Evolutionary conservation across 2,329 filamentous ascomycete genomes (phyloP), one percentile per base, ranked within the genome.

Genomic region (Calonectria fujianensis): DNA sequence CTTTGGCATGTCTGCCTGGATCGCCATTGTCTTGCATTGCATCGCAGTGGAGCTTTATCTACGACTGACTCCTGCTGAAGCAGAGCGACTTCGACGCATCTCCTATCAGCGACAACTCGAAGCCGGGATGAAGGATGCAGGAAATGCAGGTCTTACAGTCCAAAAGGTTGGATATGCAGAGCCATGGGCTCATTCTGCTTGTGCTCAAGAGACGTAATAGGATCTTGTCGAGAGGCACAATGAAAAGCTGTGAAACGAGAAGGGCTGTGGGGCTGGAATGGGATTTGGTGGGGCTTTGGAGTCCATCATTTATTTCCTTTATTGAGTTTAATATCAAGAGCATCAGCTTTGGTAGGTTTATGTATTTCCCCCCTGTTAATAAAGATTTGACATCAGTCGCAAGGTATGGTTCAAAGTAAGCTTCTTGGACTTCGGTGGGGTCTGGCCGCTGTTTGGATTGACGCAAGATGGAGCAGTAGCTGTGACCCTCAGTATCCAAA

Each of bases 61-160:
- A 10, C 16, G 61, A 48, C 61, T 65, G 16, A 65, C 57, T 20
- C 57, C 57, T 14, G 57, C 57, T 18, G 57, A 61, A 29, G 6
- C 13, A 8, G 57, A 61, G 57, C n/a, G 57, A 41, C 35, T 61
- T 11, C 57, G 57, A 14, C 57, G 35, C 29, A 61, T 61, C 7
- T 61, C 57, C 1, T 61, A 61, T 16, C 57, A 61, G 24, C 39
- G 61, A 48, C 61, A 65, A 18, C 39, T 65, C 11, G 61, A 65
- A n/a, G 61, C 61, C 10, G 61, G 61, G 10, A 32, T 48, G 24
- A 65, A 35, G 29, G 18, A 45, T 48, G 39, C 39, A n/a, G 57
- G 61, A 48, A 65, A 65, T 14, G 61, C 29, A 27, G 61, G 61
- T 11, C 27, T 69, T 16, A 61, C 57, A 3, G 57, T 41, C 6